These are phyloP conservation scores for Arabidopsis arenosa DNA, from an alignment of 345 rosid species.

Conservation along the genomic window DNA sequence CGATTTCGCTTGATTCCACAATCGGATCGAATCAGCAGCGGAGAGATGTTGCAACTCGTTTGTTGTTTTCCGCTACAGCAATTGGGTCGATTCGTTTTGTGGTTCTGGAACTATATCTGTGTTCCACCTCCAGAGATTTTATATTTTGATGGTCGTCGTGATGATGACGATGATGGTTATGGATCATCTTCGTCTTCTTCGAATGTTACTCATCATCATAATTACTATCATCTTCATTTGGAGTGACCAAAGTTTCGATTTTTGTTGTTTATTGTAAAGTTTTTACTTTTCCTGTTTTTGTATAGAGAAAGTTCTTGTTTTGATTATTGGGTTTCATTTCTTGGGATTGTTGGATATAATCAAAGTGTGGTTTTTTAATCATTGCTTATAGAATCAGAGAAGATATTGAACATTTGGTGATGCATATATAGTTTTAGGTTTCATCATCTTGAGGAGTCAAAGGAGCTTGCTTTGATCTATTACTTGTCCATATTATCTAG, in stretches of 20 bases:
- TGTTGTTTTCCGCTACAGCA: constrained; percentile 75
- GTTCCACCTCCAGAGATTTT: constrained; percentile 63
- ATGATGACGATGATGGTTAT: constrained; percentile 21
- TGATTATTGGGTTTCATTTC: neutral
- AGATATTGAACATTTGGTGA: neutral
- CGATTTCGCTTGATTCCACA: constrained; percentile 49
- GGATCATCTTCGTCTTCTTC: constrained; percentile 34
- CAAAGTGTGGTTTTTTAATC: neutral
- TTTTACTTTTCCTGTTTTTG: neutral
- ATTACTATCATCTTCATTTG: constrained; percentile 44
- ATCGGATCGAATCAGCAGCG: constrained; percentile 56
- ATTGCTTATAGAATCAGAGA: constrained; percentile 1
- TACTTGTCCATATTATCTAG: neutral
- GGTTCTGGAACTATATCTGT: constrained; percentile 75
- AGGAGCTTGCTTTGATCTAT: constrained; percentile 17
- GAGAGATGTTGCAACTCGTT: constrained; percentile 66
- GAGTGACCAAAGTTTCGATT: constrained; percentile 17
- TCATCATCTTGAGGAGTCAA: neutral
- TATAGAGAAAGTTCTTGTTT: neutral
- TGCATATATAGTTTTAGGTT: neutral
- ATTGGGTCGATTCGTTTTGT: constrained; percentile 69
- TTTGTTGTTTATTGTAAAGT: constrained; percentile 29
- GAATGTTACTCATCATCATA: constrained; percentile 33
- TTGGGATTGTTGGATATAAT: constrained; percentile 26
- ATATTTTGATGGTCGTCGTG: constrained; percentile 37